A percentile compares a stretch with the other conserved stretches of the same genome.
These are phyloP conservation scores for Ustilago loliicola DNA, from an alignment of 1,284 basidiomycete genomes.

Conservation along the genomic window DNA sequence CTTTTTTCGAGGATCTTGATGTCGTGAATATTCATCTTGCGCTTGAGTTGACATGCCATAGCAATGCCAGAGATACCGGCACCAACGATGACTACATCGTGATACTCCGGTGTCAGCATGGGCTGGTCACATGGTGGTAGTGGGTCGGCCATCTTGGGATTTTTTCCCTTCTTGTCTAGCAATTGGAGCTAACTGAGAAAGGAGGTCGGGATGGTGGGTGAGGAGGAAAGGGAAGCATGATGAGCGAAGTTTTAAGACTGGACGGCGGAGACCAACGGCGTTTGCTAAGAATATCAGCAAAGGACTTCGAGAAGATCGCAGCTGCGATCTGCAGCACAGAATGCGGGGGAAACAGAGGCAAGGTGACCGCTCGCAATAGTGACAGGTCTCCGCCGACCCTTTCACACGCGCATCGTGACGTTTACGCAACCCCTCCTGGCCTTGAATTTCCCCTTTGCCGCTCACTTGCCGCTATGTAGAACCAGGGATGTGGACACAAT, in stretches of 20 bases:
- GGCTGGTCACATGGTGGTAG: constrained; percentile 38
- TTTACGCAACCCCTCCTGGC: constrained; percentile 5
- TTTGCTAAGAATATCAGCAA: not conserved
- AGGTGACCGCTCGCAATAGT: not conserved
- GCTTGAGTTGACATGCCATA: constrained; percentile 63
- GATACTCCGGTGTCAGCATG: constrained; percentile 54
- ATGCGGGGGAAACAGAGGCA: not conserved
- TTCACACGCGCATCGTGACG: constrained; percentile 7
- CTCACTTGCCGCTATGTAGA: too few species aligned
- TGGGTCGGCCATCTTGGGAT: not conserved
- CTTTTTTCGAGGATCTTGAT: constrained; percentile 57
- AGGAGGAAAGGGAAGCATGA: not conserved
- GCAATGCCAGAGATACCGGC: constrained; percentile 64
- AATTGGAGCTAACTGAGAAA: not conserved
- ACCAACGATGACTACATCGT: constrained; percentile 66
- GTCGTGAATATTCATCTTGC: constrained; percentile 55
- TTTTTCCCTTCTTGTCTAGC: not conserved
- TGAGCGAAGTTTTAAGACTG: not conserved
- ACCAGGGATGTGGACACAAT: too few species aligned
- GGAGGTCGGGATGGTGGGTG: not conserved
- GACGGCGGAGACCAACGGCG: not conserved
- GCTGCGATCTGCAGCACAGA: not conserved
- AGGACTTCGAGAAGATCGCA: not conserved
- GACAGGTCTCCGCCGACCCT: not conserved
- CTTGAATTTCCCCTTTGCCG: too few species aligned